Conservation (phyloP, 768 basidiomycete species). For the Rhodosporidiobolus odoratus region DNA sequence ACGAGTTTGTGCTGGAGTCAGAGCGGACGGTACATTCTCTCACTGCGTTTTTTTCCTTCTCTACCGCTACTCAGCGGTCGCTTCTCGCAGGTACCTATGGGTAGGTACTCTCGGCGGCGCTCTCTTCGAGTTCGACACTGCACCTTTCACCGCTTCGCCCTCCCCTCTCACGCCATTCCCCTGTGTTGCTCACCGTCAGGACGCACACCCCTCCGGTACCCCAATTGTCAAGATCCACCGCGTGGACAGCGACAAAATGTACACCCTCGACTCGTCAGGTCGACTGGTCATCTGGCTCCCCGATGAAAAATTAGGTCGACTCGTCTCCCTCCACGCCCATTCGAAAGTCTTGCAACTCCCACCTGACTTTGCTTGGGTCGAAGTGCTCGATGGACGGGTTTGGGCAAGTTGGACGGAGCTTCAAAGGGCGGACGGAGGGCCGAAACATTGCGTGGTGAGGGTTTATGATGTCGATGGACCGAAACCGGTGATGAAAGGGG, state of each 20-base stretch:
- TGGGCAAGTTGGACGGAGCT: neutral
- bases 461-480: slow-evolving; percentile 1
- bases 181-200: neutral
- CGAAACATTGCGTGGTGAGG: neutral
- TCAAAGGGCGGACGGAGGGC: neutral
- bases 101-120: slow-evolving; percentile 9
- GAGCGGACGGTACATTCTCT: slow-evolving; percentile 6
- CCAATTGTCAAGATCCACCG: neutral
- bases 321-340: slow-evolving; percentile 11
- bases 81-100: slow-evolving; percentile 23
- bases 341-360: slow-evolving; percentile 4
- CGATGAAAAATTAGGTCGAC: neutral
- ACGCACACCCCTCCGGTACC: slow-evolving; percentile 17
- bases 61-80: neutral
- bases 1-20: neutral
- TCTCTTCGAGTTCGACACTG: slow-evolving; percentile 13
- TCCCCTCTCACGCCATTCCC: neutral
- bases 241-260: neutral
- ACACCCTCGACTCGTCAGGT: slow-evolving; percentile 21
- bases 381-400: neutral
- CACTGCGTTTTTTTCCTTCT: too few species aligned
- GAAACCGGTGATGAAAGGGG: neutral
- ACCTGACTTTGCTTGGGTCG: neutral
- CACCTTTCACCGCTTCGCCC: neutral
- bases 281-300: slow-evolving; percentile 26